These are phyloP conservation scores for Fusarium redolens DNA, from an alignment of 2,329 filamentous ascomycete genomes.

Conservation along the genomic window DNA sequence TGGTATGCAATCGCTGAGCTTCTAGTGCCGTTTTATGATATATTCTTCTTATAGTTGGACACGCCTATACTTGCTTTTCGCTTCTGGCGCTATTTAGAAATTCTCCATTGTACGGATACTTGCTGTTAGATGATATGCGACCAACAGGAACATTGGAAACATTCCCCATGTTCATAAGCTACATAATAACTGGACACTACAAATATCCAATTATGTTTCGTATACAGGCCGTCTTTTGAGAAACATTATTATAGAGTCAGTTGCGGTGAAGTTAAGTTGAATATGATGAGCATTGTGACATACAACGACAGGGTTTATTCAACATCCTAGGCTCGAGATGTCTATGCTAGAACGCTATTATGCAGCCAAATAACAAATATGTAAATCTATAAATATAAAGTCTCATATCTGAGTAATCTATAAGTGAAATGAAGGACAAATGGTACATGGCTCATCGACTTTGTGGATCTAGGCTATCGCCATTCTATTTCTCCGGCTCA, in stretches of 20 bases:
- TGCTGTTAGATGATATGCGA: not conserved
- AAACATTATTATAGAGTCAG: too few species aligned
- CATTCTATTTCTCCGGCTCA: not conserved
- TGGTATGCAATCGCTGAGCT: fast-evolving
- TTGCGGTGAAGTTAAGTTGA: fast-evolving
- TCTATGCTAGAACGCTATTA: not conserved
- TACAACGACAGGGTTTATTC: not conserved
- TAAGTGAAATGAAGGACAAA: not conserved
- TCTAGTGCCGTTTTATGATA: too few species aligned
- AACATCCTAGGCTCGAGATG: too few species aligned
- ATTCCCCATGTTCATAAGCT: fast-evolving
- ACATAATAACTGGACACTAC: not conserved
- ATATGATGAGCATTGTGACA: not conserved
- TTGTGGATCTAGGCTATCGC: fast-evolving
- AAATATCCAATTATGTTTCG: fast-evolving
- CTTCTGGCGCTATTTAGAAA: too few species aligned
- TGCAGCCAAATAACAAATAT: fast-evolving
- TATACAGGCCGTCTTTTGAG: fast-evolving
- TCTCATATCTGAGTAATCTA: too few species aligned
- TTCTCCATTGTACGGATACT: too few species aligned
- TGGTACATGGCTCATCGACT: fast-evolving
- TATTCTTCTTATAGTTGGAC: not conserved
- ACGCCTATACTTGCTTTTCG: fast-evolving
- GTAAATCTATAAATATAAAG: fast-evolving
- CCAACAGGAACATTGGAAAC: fast-evolving